Evolutionary conservation across 768 basidiomycete genomes (phyloP), one percentile per base, ranked within the genome.

Genomic region (Trametes gibbosa): DNA sequence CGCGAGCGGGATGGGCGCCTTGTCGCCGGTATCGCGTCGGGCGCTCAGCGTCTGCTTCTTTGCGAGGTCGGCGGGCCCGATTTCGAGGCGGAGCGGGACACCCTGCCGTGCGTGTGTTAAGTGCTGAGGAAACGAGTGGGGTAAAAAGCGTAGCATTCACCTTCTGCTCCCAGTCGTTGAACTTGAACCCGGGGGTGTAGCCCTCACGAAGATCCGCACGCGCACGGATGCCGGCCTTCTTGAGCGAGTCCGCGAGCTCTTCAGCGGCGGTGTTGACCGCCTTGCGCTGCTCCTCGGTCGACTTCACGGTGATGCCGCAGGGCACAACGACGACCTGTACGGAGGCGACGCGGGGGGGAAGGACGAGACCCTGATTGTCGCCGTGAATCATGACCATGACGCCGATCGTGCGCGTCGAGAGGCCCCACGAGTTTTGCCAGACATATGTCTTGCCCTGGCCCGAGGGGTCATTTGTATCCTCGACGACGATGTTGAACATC

Each of bases 321-420:
- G 97, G 97, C 25, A 99, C 89, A 59, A 99, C 76, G 48, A 97
- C 81, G 52, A 84, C 94, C 76, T 99, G 97, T 19, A 96, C 74
- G 62, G 82, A 84, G n/a, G 97, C 96, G 34, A 99, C 96, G 10
- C 93, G 82, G 61, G 97, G 97, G n/a, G 97, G 97, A 55, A 98
- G 85, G 13, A 98, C 95, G 65, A 99, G 75, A 16, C 97, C 97
- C 69, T 97, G 92, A 72, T 99, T 94, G 73, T 99, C 97, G 34
- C 96, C 95, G 70, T 99, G 96, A 5, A 92, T 86, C 97, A 99
- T 99, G 66, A 97, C 95, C 96, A 98, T 98, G 56, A 98, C 92
- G 69, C 97, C 97, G 67, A 99, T 93, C 25, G 91, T 84, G 57
- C 97, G 81, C n/a, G 96, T 98, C 47, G 90, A 92, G 53, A 98